Evolutionary conservation across 129 eudicot species (phyloP).

Genomic region (Chrysanthemum seticuspe): DNA sequence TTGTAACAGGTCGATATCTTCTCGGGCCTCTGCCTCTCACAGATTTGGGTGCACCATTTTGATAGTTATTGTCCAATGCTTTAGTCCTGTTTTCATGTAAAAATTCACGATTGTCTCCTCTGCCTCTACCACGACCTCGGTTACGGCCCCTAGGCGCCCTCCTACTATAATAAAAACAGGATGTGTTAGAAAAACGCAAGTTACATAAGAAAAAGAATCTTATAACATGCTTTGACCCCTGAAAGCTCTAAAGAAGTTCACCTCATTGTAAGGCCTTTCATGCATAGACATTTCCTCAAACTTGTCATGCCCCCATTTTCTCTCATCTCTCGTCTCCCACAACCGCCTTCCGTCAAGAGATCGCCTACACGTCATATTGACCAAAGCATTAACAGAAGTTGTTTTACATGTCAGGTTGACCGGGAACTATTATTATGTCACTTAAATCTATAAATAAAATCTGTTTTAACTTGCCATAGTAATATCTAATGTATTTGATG

Average conservation of each 20-base stretch:
- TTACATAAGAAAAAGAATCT: background rate
- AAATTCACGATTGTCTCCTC: constrained; percentile 47
- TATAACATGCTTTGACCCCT: background rate
- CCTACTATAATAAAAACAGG: constrained; percentile 35
- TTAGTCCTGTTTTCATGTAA: constrained; percentile 43
- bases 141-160: constrained; percentile 55
- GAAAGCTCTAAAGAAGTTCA: constrained; percentile 4
- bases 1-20: constrained; percentile 56
- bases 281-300: constrained; percentile 67
- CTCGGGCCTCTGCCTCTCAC: constrained; percentile 79
- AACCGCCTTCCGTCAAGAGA: constrained; percentile 62
- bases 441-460: no score
- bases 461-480: no score
- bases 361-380: constrained; percentile 38
- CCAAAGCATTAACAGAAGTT: background rate
- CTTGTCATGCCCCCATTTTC: constrained; percentile 94
- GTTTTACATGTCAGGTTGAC: background rate
- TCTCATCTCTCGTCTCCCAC: constrained; percentile 84
- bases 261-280: constrained; percentile 61
- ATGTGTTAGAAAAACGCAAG: background rate
- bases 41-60: constrained; percentile 43
- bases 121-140: constrained; percentile 58
- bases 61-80: constrained; percentile 33
- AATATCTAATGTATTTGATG: background rate
- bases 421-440: background rate